phyloP scores from a whole-genome alignment of 2,329 filamentous ascomycete species.

The Ophioceras dolichostomum region DNA sequence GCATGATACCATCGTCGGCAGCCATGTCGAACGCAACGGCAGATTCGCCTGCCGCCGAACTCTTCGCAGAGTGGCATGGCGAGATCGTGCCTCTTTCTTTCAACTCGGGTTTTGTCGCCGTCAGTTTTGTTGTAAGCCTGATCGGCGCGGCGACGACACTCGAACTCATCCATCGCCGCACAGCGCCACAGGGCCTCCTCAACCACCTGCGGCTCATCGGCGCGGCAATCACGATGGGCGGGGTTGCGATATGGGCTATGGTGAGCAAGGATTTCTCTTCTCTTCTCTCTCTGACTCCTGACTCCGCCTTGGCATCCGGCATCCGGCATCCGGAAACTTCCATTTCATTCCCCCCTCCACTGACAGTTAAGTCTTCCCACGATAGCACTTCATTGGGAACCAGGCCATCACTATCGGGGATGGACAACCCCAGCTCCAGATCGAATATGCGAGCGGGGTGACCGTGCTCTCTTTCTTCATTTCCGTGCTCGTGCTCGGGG shows the following conservation, averaged over 20 bases:
- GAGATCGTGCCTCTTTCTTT: constrained; percentile 35
- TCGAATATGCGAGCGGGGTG: constrained; percentile 60
- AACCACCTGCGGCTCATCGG: constrained; percentile 56
- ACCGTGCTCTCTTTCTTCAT: constrained; percentile 71
- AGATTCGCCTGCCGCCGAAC: too few relatives aligned
- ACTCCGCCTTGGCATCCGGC: too few relatives aligned
- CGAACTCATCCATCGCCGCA: constrained; percentile 68
- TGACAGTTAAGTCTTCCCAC: constrained; percentile 23
- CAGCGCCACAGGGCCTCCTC: constrained; percentile 52
- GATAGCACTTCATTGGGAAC: constrained; percentile 73
- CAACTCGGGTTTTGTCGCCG: constrained; percentile 50
- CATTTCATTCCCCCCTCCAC: too few relatives aligned
- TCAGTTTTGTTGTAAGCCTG: constrained; percentile 66
- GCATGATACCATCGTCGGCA: too few relatives aligned
- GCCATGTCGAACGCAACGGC: too few relatives aligned
- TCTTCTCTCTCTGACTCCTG: constrained; percentile 1
- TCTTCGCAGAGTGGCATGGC: constrained; percentile 28
- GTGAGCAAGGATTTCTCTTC: constrained; percentile 18
- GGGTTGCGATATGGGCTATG: constrained; percentile 64
- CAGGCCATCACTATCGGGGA: constrained; percentile 60
- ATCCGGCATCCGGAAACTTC: not conserved
- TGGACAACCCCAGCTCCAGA: constrained; percentile 51
- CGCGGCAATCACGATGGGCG: constrained; percentile 60
- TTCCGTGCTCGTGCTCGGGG: constrained; percentile 60
- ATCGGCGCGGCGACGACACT: constrained; percentile 69